Evolutionary conservation across 2,329 filamentous ascomycete species (phyloP).

Genomic region (Cercospora sp.): DNA sequence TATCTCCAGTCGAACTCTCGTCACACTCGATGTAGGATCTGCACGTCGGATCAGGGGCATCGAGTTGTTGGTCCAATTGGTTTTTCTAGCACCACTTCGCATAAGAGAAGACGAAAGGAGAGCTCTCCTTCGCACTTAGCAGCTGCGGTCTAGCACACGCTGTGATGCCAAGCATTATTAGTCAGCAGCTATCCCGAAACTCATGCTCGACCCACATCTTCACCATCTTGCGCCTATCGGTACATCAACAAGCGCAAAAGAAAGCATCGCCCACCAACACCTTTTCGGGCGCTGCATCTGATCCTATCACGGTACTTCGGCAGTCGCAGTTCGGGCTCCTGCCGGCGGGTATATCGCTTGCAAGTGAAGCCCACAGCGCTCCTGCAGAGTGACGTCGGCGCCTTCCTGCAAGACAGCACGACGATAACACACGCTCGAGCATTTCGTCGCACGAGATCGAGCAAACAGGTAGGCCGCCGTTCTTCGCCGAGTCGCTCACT

Average conservation of each 20-base stretch:
- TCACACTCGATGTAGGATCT: too few species aligned
- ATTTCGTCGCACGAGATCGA: neutral
- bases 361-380: neutral
- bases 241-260: neutral
- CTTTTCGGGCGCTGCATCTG: neutral
- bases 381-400: neutral
- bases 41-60: too few species aligned
- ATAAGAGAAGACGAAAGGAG: too few species aligned
- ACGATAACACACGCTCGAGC: neutral
- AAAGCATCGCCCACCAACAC: neutral
- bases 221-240: neutral
- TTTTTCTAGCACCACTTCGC: too few species aligned
- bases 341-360: neutral
- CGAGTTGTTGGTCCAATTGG: too few species aligned
- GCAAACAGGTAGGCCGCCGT: neutral
- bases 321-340: neutral
- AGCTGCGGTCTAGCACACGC: too few species aligned
- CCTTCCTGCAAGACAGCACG: neutral
- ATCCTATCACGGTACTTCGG: neutral
- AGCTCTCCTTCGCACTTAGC: too few species aligned
- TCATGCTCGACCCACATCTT: neutral
- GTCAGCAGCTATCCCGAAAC: neutral
- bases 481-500: neutral
- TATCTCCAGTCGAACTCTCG: too few species aligned
- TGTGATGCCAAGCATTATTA: too few species aligned